phyloP scores from a whole-genome alignment of 2,329 filamentous ascomycete genomes.

The Xylariaceae sp. region DNA sequence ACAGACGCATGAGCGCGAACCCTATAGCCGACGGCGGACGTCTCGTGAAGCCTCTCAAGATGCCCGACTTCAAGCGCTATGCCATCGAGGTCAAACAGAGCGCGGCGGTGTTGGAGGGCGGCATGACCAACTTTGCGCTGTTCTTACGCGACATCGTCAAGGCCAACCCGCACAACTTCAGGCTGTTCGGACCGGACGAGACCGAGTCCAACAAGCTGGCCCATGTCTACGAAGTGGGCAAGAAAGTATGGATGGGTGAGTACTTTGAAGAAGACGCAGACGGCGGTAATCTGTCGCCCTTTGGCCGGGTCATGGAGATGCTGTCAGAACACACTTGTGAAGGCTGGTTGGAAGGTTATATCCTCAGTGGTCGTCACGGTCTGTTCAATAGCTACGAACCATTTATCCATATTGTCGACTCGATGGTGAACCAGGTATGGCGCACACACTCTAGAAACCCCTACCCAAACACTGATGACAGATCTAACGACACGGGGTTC shows the following conservation, averaged over 20 bases:
- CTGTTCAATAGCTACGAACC: slow-evolving; percentile 77
- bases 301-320: slow-evolving; percentile 76
- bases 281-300: slow-evolving; percentile 64
- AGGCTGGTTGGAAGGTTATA: slow-evolving; percentile 75
- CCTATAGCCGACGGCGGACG: slow-evolving; percentile 68
- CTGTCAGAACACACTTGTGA: slow-evolving; percentile 77
- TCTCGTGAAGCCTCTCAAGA: slow-evolving; percentile 59
- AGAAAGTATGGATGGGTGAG: slow-evolving; percentile 77
- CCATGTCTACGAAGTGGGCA: slow-evolving; percentile 64
- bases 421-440: slow-evolving; percentile 69
- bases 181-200: slow-evolving; percentile 74
- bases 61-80: slow-evolving; percentile 68
- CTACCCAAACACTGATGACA: not conserved
- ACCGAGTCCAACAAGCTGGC: slow-evolving; percentile 75
- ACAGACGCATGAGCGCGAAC: slow-evolving; percentile 70
- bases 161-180: slow-evolving; percentile 62
- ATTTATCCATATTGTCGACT: slow-evolving; percentile 78
- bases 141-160: slow-evolving; percentile 65
- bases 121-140: slow-evolving; percentile 64
- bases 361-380: slow-evolving; percentile 69
- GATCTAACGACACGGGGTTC: not conserved
- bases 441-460: slow-evolving; percentile 9
- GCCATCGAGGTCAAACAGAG: slow-evolving; percentile 56
- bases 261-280: slow-evolving; percentile 72
- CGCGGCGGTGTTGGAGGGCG: slow-evolving; percentile 50